phyloP scores from a whole-genome alignment of 1,284 basidiomycete species.

The Jaminaea rosea region DNA sequence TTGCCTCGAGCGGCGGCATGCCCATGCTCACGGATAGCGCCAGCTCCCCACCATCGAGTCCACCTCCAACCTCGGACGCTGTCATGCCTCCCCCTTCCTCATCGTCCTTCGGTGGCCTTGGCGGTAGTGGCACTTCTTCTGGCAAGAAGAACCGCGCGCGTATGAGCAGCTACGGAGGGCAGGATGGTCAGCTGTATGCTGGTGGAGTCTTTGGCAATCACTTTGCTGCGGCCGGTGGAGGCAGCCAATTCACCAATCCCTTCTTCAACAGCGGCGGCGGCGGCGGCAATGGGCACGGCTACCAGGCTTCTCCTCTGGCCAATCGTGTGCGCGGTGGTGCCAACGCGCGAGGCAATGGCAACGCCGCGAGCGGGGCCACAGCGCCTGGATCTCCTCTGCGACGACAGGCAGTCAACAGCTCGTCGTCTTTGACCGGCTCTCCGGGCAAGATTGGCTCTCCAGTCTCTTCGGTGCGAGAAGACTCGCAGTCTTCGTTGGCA shows the following conservation, averaged over 20 bases:
- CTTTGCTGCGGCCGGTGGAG: no score
- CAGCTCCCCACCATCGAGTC: conserved; percentile 35
- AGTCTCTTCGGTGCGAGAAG: neutral
- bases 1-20: conserved; percentile 23
- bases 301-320: conserved; percentile 3
- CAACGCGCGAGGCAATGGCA: no score
- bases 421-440: neutral
- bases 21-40: conserved; percentile 34
- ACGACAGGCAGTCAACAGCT: neutral
- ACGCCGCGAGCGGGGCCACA: no score
- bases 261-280: no score
- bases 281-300: no score
- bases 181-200: no score
- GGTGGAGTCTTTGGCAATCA: no score
- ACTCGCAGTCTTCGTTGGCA: neutral
- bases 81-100: conserved; percentile 30
- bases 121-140: neutral
- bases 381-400: conserved; percentile 8
- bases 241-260: no score
- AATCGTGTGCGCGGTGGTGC: neutral
- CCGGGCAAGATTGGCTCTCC: conserved; percentile 1
- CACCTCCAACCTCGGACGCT: conserved; percentile 5
- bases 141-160: no score
- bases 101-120: neutral
- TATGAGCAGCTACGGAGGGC: no score